Conservation (phyloP, 208 protist species). For the Wallacemonas sp. region DNA sequence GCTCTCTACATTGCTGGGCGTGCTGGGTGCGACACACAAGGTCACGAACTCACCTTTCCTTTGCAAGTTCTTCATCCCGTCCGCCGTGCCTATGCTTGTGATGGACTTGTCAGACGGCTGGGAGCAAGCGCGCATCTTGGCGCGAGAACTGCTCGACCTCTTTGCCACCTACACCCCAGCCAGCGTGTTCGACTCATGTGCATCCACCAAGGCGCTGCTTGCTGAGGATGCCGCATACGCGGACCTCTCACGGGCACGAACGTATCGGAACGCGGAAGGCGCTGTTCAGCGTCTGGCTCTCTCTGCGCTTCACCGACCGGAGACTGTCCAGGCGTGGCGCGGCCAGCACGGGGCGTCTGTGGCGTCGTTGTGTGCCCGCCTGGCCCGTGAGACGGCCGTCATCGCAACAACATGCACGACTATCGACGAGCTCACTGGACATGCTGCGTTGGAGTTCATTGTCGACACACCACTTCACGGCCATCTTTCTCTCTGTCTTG, state of each 20-base stretch:
- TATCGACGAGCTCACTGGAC: constrained; percentile 30
- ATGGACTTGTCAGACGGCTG: constrained; percentile 72
- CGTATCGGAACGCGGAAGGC: constrained; percentile 71
- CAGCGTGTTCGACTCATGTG: constrained; percentile 26
- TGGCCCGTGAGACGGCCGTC: constrained; percentile 19
- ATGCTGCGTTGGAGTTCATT: constrained; percentile 50
- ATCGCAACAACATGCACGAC: constrained; percentile 29
- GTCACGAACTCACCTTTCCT: not conserved
- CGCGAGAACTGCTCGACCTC: constrained; percentile 45
- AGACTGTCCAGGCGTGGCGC: not conserved
- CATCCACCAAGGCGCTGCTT: not conserved
- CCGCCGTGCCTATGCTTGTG: constrained; percentile 49
- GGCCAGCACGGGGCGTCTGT: not conserved
- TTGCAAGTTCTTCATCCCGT: constrained; percentile 21
- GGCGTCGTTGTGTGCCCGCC: constrained; percentile 15
- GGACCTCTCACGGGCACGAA: constrained; percentile 38
- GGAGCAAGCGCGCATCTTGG: constrained; percentile 51
- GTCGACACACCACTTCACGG: constrained; percentile 69
- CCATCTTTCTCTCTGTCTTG: constrained; percentile 58
- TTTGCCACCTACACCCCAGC: constrained; percentile 42
- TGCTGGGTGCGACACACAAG: not conserved
- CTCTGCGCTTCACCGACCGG: constrained; percentile 17
- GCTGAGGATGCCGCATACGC: constrained; percentile 11
- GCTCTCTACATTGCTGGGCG: constrained; percentile 20
- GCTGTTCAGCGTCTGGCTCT: constrained; percentile 62